Base-by-base conservation (phyloP, 176 grass and related monocot genomes). In the Avena sativa region DNA sequence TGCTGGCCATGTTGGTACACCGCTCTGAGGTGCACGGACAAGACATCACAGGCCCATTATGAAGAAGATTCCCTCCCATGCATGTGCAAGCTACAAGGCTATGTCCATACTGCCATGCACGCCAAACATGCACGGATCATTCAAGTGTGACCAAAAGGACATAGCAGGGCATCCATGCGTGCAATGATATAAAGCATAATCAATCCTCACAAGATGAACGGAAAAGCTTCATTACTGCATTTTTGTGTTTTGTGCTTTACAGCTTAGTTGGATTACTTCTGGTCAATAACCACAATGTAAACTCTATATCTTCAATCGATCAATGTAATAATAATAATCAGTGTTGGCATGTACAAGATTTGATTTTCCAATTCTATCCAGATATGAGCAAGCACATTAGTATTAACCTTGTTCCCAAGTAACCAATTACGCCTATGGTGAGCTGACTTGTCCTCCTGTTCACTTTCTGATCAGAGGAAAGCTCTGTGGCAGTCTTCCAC, bases 321-420 rank as follows among this genome's bases (percentile, higher is more conserved):
- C 51, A 80, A 84, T 68, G 68, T 53, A 88, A 80, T 74, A 63
- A 80, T 74, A 63, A 68, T 71, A 78, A 83, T 68, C 52, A 48
- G 61, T 84, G 60, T 87, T 63, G 38, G 87, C 85, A 88, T 83
- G 85, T 94, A 94, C 93, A 92, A 80, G 49, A 65, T 30, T 84
- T 44, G 67, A 40, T 19, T n/a, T 43, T 89, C 61, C 65, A 62
- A 84, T 36, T 91, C 85, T 84, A 90, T 57, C 88, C 78, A 58
- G 21, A 74, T 85, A 66, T 71, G 77, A 79, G 50, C 81, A 86
- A 87, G 85, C 53, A 86, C 87, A 89, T 86, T 84, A 83, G 80
- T 66, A 92, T 86, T 89, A 92, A 90, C 93, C 90, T 92, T 92
- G 88, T 83, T 76, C 74, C 78, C 63, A 83, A 81, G 81, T 70